Evolutionary conservation across 2,329 filamentous ascomycete genomes (phyloP).

Genomic region (Triangularia setosa): DNA sequence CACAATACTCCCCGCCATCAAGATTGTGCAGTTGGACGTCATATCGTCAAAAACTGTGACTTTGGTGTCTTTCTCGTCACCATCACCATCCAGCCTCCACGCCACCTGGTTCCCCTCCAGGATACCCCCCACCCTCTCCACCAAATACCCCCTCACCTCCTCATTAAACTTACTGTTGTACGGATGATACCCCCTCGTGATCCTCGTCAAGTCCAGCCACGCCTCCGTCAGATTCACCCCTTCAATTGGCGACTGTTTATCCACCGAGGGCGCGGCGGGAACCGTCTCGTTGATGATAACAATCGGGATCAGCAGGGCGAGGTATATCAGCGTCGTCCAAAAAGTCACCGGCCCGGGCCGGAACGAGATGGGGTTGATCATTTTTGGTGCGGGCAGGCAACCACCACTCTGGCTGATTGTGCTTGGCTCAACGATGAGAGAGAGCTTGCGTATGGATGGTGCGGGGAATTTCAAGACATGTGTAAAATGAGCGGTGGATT

Average conservation of each 20-base stretch:
- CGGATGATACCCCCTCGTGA: slow-evolving; percentile 76
- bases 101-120: slow-evolving; percentile 39
- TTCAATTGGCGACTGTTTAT: slow-evolving; percentile 40
- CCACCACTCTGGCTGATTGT: not conserved
- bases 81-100: too few relatives aligned
- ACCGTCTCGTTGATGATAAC: slow-evolving; percentile 73
- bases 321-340: slow-evolving; percentile 71
- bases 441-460: not conserved
- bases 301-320: slow-evolving; percentile 69
- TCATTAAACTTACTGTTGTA: slow-evolving; percentile 87
- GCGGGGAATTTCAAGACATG: not conserved
- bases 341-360: slow-evolving; percentile 76
- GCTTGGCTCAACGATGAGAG: not conserved
- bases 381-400: slow-evolving; percentile 5
- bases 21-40: slow-evolving; percentile 71
- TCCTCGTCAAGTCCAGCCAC: slow-evolving; percentile 74
- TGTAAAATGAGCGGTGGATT: not conserved
- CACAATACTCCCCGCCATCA: slow-evolving; percentile 33
- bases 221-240: slow-evolving; percentile 81
- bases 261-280: slow-evolving; percentile 57
- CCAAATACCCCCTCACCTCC: slow-evolving; percentile 69
- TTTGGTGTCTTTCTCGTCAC: not conserved
- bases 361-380: slow-evolving; percentile 66
- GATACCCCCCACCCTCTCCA: slow-evolving; percentile 67
- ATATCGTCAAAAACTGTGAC: slow-evolving; percentile 73